Base-by-base conservation (phyloP, 768 basidiomycete species). In the Boletus patriciae region DNA sequence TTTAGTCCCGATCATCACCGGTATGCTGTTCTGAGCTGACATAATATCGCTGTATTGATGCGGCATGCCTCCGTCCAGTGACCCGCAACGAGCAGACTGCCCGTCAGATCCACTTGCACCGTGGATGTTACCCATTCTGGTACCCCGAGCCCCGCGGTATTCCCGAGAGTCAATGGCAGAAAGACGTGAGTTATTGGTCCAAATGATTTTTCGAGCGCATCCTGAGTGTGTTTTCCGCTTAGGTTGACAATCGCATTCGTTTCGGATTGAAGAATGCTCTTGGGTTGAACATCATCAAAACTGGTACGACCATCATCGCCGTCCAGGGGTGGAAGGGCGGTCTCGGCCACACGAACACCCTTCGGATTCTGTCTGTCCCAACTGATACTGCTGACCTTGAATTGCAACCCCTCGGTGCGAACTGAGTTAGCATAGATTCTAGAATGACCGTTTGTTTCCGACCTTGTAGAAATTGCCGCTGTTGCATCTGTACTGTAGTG, bases 291-390 rank as follows among this genome's bases (percentile, higher is more conserved):
- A 83, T 99, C 70, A 87, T 98, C 78, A 85, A 86, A 67, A 85
- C 92, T 37, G 92, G 93, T 52, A 86, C 86, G 51, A 92, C 94
- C 25, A 83, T 99, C 67, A 80, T 98, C 60, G 96, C 96, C 47
- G 90, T 99, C 6, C 97, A 98, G 74, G 97, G 97, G n/a, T 99
- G 96, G 96, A 96, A 94, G 78, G 92, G 94, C 43, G 97, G 97
- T 56, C 83, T 97, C 44, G 95, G 94, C 33, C 94, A 97, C 76
- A 95, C 93, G 62, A 94, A 95, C 80, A 94, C 92, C 13, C 78
- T 94, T 55, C 87, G 92, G 48, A 82, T 94, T 59, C 74, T 94
- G 63, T 84, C 84, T 40, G 92, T 94, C 44, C 92, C 92, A 18
- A 92, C 88, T 23, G 90, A 93, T 65, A 59, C 74, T 34, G 89